These are phyloP conservation scores for Candida pseudofarinosa DNA, from an alignment of 805 yeast species.

Conservation along the genomic window DNA sequence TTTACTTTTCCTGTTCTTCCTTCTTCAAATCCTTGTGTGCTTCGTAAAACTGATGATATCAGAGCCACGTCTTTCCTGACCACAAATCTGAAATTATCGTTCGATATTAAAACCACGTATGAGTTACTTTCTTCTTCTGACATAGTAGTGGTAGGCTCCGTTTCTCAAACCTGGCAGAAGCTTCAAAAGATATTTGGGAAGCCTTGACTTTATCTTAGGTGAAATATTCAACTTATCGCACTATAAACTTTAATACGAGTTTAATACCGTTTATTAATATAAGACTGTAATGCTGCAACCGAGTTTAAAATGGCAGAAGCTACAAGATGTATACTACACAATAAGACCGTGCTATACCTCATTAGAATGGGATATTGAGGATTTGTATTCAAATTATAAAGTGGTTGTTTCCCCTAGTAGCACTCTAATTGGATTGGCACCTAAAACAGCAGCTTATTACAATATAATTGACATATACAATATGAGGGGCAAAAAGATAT, in stretches of 20 bases:
- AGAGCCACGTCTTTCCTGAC: slow-evolving; percentile 71
- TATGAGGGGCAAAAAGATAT: slow-evolving; percentile 30
- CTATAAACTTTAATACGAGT: neutral
- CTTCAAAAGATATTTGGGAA: neutral
- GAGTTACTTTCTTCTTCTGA: neutral
- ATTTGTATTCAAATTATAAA: slow-evolving; percentile 32
- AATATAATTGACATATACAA: slow-evolving; percentile 35
- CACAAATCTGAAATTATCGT: slow-evolving; percentile 62
- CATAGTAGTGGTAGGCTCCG: no score
- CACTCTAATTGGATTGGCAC: slow-evolving; percentile 52
- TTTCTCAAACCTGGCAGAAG: neutral
- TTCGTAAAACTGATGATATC: slow-evolving; percentile 58
- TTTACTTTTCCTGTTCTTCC: slow-evolving; percentile 52
- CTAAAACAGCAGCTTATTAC: slow-evolving; percentile 32
- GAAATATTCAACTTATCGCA: neutral
- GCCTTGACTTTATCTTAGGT: neutral
- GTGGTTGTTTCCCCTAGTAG: slow-evolving; percentile 51
- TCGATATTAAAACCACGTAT: slow-evolving; percentile 65
- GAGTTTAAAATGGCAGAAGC: slow-evolving; percentile 69
- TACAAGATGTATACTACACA: slow-evolving; percentile 67
- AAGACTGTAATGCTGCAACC: slow-evolving; percentile 27
- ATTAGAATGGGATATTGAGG: slow-evolving; percentile 47
- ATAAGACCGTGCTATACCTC: slow-evolving; percentile 51
- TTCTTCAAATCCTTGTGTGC: slow-evolving; percentile 53
- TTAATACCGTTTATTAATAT: neutral